These are phyloP conservation scores for Larix kaempferi DNA, from an alignment of 75 land plant genomes.

Conservation along the genomic window DNA sequence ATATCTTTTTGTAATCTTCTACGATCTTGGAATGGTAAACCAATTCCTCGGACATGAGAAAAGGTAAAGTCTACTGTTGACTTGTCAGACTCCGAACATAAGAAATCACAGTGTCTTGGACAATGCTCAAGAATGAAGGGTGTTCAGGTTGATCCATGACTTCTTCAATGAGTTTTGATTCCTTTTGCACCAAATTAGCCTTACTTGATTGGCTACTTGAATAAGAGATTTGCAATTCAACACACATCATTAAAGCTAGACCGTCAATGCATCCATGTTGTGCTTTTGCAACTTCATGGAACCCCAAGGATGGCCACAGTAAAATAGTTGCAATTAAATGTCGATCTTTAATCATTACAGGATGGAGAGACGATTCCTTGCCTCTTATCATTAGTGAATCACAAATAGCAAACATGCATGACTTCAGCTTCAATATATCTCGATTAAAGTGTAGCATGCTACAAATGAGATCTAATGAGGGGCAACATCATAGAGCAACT, in stretches of 20 bases:
- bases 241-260: constrained; percentile 71
- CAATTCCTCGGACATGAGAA: constrained; percentile 1
- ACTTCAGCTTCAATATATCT: constrained; percentile 51
- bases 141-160: constrained; percentile 6
- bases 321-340: constrained; percentile 34
- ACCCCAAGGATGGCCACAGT: constrained; percentile 46
- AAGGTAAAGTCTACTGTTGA: constrained; percentile 11
- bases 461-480: constrained; percentile 28
- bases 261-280: constrained; percentile 94
- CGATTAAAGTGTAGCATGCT: constrained; percentile 25
- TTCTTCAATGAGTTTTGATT: constrained; percentile 8
- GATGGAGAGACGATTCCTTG: constrained; percentile 32
- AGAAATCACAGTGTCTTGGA: constrained; percentile 18
- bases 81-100: constrained; percentile 26
- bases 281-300: constrained; percentile 62
- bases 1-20: constrained; percentile 9
- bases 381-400: constrained; percentile 62
- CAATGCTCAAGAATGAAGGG: neutral
- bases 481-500: constrained; percentile 50
- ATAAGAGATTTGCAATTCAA: constrained; percentile 38
- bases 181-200: neutral
- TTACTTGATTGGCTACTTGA: constrained; percentile 8
- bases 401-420: constrained; percentile 63
- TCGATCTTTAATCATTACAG: constrained; percentile 34
- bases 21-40: neutral